phyloP scores from a whole-genome alignment of 1,139 yeast species.

The Yamadazyma epiphylla region DNA sequence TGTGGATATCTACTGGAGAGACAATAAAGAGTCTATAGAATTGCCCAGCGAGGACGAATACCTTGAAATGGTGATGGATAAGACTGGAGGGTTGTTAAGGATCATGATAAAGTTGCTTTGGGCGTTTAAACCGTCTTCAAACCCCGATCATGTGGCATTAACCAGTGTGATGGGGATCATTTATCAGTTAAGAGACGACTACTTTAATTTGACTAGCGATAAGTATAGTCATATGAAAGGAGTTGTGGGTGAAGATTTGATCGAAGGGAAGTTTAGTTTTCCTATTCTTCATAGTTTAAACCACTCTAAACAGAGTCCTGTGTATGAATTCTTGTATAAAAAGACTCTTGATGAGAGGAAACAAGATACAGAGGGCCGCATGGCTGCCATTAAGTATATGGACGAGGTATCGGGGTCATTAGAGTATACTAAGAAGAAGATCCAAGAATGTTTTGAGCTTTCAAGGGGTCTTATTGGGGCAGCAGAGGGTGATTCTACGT shows the following conservation, averaged over 20 bases:
- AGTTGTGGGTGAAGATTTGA: conserved; percentile 70
- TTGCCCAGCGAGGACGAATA: conserved; percentile 72
- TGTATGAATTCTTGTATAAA: conserved; percentile 20
- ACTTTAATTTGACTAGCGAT: conserved; percentile 56
- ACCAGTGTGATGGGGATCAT: conserved; percentile 79
- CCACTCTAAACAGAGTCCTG: conserved; percentile 17
- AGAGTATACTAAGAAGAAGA: conserved; percentile 17
- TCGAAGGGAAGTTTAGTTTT: conserved; percentile 85
- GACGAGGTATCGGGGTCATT: conserved; percentile 17
- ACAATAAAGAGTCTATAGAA: conserved; percentile 20
- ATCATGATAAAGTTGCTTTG: conserved; percentile 66
- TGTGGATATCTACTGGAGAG: conserved; percentile 84
- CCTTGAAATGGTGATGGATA: conserved; percentile 75
- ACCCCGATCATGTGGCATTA: conserved; percentile 43
- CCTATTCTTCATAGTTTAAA: conserved; percentile 65
- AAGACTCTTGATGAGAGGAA: conserved; percentile 17
- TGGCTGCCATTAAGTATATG: conserved; percentile 21
- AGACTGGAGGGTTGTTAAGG: conserved; percentile 86
- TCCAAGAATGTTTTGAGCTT: conserved; percentile 17
- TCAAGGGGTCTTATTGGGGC: no score
- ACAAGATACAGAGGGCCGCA: conserved; percentile 12
- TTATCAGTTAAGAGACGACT: conserved; percentile 83
- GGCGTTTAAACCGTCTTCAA: conserved; percentile 15
- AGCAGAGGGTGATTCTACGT: not conserved
- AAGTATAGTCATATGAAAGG: conserved; percentile 67